Base-by-base conservation (phyloP, 1,284 basidiomycete species). In the Cutaneotrichosporon mucoides region DNA sequence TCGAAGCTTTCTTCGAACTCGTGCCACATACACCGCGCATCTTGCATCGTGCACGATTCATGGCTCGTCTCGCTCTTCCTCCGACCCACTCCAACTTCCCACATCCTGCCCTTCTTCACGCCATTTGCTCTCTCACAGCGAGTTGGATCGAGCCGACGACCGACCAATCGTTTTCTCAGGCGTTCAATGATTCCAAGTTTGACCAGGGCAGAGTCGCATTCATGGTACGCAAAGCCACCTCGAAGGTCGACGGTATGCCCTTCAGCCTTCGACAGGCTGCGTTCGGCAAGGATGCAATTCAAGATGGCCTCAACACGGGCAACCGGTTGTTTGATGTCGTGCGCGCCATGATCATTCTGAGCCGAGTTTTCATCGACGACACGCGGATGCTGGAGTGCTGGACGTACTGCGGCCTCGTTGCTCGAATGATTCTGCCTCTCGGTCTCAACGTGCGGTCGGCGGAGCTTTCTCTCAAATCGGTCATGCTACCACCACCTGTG, bases 11-110 rank as follows among this genome's bases (percentile, higher is more conserved):
- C 66, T 79, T 80, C 64, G 66, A 73, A 41, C 50, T 60, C 2
- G 73, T 78, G 1, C 76, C 77, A 3, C 70, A 70, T 54, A 66
- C 77, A 33, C 70, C 72, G 5, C 69, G 75, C 15, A 63, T 80
- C 13, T 63, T 81, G 42, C 73, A 79, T 62, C 68, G 71, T 6
- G 64, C 66, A 1, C 68, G 73, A 2, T 79, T 82, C 67, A 69
- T 79, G 49, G 57, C 76, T 2, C 72, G 78, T 4, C 68, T 82
- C 65, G 68, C 74, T 13, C 73, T 81, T 8, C 79, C 81, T 0
- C 80, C 81, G 1, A 76, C 77, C 0, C 77, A 80, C 58, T 57
- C 67, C 10, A 72, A 75, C 24, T 81, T 81, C 64, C 81, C 80
- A 3, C 79, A 80, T 60, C 67, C 74, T 1, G 66, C 76, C 1